Evolutionary conservation across 1,139 yeast species (phyloP).

Genomic region (Lodderomyces pseudojiufengensis): DNA sequence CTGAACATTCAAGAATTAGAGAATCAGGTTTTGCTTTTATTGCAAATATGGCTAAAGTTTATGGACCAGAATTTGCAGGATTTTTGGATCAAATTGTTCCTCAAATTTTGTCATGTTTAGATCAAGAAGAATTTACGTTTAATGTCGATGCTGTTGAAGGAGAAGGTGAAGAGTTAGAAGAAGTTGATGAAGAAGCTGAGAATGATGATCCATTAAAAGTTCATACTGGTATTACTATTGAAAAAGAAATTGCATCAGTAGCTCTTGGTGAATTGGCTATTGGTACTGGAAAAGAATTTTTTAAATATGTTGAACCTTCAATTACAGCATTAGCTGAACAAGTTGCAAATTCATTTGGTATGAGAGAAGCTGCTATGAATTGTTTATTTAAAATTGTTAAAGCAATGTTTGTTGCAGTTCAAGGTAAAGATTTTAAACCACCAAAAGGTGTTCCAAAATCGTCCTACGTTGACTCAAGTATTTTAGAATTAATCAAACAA

Average conservation of each 20-base stretch:
- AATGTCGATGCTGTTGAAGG: conserved; percentile 38
- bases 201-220: conserved; percentile 49
- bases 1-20: conserved; percentile 81
- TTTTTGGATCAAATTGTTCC: conserved; percentile 82
- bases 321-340: conserved; percentile 65
- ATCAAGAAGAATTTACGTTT: conserved; percentile 74
- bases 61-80: conserved; percentile 84
- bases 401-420: conserved; percentile 62
- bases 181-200: conserved; percentile 59
- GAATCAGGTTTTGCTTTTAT: conserved; percentile 96
- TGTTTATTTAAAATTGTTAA: conserved; percentile 80
- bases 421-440: conserved; percentile 50
- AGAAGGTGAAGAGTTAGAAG: conserved; percentile 45
- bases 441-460: conserved; percentile 72
- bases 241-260: conserved; percentile 95
- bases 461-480: conserved; percentile 54
- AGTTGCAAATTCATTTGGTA: conserved; percentile 83
- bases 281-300: conserved; percentile 79
- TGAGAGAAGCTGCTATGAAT: conserved; percentile 82
- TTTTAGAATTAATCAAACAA: conserved; percentile 57
- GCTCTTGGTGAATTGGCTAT: conserved; percentile 85
- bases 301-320: conserved; percentile 72
- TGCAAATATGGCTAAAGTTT: conserved; percentile 91
- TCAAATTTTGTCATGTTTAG: conserved; percentile 75
- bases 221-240: conserved; percentile 92